Base-by-base conservation (phyloP, 192 early-diverging fungal genomes). In the Oehlia diaphana region DNA sequence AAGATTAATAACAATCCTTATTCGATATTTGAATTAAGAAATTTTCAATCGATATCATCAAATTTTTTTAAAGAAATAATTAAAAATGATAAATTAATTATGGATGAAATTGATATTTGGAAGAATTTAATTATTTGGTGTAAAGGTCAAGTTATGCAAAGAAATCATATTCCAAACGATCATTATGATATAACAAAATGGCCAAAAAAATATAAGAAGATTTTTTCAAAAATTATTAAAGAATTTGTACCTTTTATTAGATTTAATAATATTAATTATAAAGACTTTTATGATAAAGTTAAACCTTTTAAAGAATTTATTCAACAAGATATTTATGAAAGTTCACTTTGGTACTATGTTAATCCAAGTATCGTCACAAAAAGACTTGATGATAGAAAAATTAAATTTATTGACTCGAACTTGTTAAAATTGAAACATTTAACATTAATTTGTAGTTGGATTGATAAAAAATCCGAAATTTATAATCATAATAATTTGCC, bases 201-300 rank as follows among this genome's bases (percentile, higher is more conserved):
- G 50, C 16, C 50, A 58, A 58, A 19, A 19, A 58, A 58, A 19
- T 19, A 5, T 19, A 58, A 58, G 19, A 19, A 2, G 26, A 26
- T 31, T 14, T 26, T 68, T 28, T 13, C 66, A 7, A 68, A 68
- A 68, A 35, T 28, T 14, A 26, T 68, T 12, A 37, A 37, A 28
- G 37, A 68, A 68, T 35, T 28, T 68, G 19, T 31, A 35, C 66
- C 66, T 35, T 37, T 35, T 68, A 37, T 68, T 68, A 68, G 66
- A 19, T 68, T 68, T 68, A 14, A 35, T 35, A 26, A 19, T 37
- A 68, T 68, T 28, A 19, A 31, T 28, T 35, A 35, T 68, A 21
- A 68, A 16, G 66, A 68, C 6, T 37, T 68, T 68, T 31, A 33
- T 37, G 13, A 14, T 19, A 68, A 68, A 31, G 66, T 68, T 14